Evolutionary conservation across 1,284 basidiomycete genomes (phyloP).

Genomic region (Athelia sp.): DNA sequence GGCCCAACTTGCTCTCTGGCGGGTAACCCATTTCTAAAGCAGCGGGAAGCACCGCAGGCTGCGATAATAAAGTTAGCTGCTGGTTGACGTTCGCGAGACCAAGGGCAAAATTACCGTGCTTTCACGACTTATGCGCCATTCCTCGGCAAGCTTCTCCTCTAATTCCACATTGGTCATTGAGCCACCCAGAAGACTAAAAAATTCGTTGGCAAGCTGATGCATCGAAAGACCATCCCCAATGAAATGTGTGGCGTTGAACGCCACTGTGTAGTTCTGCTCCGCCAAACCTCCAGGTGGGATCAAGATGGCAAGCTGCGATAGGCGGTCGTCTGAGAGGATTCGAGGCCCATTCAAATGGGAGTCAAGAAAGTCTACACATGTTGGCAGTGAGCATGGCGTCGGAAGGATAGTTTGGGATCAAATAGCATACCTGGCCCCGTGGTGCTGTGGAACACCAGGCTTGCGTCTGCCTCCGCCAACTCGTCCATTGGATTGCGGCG

Average conservation of each 20-base stretch:
- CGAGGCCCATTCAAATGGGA: slow-evolving; percentile 70
- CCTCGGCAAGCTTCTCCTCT: slow-evolving; percentile 34
- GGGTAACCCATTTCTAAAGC: slow-evolving; percentile 53
- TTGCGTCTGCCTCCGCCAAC: slow-evolving; percentile 40
- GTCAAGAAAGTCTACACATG: slow-evolving; percentile 50
- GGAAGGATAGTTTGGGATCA: slow-evolving; percentile 2
- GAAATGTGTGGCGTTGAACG: slow-evolving; percentile 70
- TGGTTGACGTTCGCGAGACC: too few relatives aligned
- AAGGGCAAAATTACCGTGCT: too few relatives aligned
- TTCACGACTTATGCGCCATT: slow-evolving; percentile 40
- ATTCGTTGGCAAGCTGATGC: slow-evolving; percentile 69
- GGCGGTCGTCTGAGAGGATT: slow-evolving; percentile 61
- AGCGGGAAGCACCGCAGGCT: slow-evolving; percentile 37
- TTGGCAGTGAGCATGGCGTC: neutral
- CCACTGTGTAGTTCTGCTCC: slow-evolving; percentile 39
- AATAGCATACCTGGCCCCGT: slow-evolving; percentile 44
- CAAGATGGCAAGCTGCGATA: slow-evolving; percentile 69
- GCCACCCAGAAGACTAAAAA: slow-evolving; percentile 57
- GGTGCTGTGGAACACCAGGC: slow-evolving; percentile 45
- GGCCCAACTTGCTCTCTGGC: slow-evolving; percentile 32
- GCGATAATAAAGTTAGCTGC: neutral
- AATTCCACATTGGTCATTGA: slow-evolving; percentile 36
- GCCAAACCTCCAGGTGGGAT: slow-evolving; percentile 29
- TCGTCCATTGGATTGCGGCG: slow-evolving; percentile 39
- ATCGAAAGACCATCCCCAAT: slow-evolving; percentile 78